Evolutionary conservation across 2,329 filamentous ascomycete species (phyloP), one percentile per base, ranked within the genome.

Genomic region (Bipolaris cookei): DNA sequence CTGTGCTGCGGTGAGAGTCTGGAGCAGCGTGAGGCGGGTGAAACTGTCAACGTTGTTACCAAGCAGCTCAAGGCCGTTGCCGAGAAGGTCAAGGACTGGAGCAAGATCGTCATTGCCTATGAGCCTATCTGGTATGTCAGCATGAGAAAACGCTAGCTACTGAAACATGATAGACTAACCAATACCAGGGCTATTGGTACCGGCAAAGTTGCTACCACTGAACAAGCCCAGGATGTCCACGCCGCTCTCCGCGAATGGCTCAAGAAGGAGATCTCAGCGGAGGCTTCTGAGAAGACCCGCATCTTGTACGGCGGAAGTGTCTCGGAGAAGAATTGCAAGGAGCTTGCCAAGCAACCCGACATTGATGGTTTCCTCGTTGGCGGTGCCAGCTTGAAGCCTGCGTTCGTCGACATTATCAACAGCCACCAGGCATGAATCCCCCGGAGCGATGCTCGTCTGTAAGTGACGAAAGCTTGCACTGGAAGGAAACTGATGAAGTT

Each of bases 321-420:
- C 73, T 96, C 85, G 77, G 95, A 97, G 86, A 97, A 97, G 90
- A 99, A 99, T 88, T 96, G 91, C 85, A 86, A 84, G 75, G 94
- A 98, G 65, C 86, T 99, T 72, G 88, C 90, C 77, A 94, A 92
- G 84, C 88, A 98, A 86, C 78, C 86, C 64, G 95, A 99, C 80
- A 97, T 99, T 78, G 95, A 99, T 79, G 95, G 95, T 58, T 98
- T 98, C 88, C 86, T 98, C 68, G 94, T 98, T 67, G 94, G 94
- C 66, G 94, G 94, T 80, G 94, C 94, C 76, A 95, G 90, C 78
- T 87, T 98, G 82, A 98, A 98, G 88, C 94, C 94, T 76, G 93
- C 91, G 67, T 97, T 90, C 74, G 84, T 88, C 69, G 86, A 90
- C 67, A 90, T 90, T 70, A 85, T 90, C 82, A 90, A 90, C 78